Conservation (phyloP, 2,329 filamentous ascomycete species). For the Akanthomyces lecanii region DNA sequence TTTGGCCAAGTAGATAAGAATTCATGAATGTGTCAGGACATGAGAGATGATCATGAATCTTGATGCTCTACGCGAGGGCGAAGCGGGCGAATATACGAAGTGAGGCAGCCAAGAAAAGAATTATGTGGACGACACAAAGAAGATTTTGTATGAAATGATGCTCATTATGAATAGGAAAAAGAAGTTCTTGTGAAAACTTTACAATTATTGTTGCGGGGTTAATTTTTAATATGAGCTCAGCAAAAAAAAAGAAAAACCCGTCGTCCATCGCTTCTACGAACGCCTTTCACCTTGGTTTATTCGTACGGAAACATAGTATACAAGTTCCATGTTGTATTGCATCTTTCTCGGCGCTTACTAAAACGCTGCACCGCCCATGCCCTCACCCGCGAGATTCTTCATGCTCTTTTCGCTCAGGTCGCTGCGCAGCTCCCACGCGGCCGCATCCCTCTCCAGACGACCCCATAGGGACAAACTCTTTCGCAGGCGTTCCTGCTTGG, state of each 20-base stretch:
- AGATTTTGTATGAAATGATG: background rate
- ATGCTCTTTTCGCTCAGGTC: constrained; percentile 54
- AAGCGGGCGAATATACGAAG: background rate
- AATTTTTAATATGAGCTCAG: too few relatives aligned
- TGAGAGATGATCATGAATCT: background rate
- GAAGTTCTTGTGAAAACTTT: background rate
- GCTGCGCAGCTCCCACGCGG: constrained; percentile 51
- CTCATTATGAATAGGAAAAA: background rate
- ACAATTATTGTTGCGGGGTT: background rate
- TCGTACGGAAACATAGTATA: background rate
- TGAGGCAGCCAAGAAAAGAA: background rate
- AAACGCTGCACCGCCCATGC: constrained; percentile 52
- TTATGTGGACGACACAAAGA: background rate
- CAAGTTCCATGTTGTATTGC: background rate
- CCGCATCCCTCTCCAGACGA: constrained; percentile 49
- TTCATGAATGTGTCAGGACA: background rate
- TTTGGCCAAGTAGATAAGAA: background rate
- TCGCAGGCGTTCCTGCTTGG: constrained; percentile 51
- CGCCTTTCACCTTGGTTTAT: background rate
- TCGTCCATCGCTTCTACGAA: background rate
- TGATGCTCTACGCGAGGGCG: background rate
- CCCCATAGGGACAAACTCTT: constrained; percentile 52
- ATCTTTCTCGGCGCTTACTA: constrained; percentile 24
- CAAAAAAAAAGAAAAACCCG: background rate
- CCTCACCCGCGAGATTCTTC: constrained; percentile 54